Percentiles rank a stretch among this genome's conserved stretches.
Conservation (phyloP, 106 monocot species). For the Dactylorhiza incarnata region DNA sequence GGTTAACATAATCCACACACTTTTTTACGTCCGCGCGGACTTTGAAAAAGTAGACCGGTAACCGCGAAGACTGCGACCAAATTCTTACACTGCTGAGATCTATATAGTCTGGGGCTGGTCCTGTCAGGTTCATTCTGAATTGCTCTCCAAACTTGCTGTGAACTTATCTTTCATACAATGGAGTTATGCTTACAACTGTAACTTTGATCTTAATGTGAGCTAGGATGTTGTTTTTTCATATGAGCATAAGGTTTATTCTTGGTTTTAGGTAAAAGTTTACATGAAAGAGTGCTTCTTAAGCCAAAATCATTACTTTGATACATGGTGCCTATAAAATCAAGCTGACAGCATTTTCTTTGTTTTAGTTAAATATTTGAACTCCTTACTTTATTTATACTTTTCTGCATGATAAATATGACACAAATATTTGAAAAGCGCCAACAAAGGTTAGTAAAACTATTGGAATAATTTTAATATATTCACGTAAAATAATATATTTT, state of each 20-base stretch:
- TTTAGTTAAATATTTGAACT: background rate
- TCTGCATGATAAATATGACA: background rate
- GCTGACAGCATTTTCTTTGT: background rate
- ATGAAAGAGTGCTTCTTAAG: background rate
- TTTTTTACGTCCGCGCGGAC: too few species aligned
- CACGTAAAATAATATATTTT: too few species aligned
- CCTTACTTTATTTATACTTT: background rate
- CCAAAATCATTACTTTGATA: background rate
- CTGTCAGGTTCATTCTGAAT: too few species aligned
- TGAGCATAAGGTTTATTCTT: background rate
- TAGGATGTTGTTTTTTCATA: background rate
- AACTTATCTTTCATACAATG: too few species aligned
- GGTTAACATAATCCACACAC: too few species aligned
- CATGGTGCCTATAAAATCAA: background rate
- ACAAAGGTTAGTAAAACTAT: too few species aligned
- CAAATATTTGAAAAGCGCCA: background rate
- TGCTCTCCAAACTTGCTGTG: too few species aligned
- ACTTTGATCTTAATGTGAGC: background rate
- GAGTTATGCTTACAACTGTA: background rate
- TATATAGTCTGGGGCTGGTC: too few species aligned
- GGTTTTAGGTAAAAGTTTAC: background rate
- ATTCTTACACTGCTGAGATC: too few species aligned
- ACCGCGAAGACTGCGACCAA: too few species aligned
- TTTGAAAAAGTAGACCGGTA: too few species aligned
- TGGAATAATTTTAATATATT: too few species aligned